A percentile compares a stretch with the other conserved stretches of the same genome.
Evolutionary conservation across 805 yeast species (phyloP).

Genomic region (Candida hungchunana): DNA sequence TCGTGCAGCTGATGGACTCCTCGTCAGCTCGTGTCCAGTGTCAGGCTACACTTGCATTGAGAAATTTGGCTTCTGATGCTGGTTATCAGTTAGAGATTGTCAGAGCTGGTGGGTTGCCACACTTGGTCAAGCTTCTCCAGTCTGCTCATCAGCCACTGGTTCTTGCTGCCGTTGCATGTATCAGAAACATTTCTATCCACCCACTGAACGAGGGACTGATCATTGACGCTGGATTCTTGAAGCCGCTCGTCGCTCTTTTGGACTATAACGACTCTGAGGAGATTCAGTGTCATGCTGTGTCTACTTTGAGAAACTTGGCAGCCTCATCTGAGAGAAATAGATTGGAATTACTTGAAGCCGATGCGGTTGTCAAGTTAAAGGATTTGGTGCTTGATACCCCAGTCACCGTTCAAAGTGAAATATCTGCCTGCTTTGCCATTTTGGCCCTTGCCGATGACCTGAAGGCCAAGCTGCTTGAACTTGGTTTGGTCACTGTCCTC

Average conservation of each 20-base stretch:
- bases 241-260: slow-evolving; percentile 81
- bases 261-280: slow-evolving; percentile 88
- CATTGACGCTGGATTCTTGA: slow-evolving; percentile 93
- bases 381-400: slow-evolving; percentile 82
- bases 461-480: slow-evolving; percentile 74
- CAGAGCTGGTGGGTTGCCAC: slow-evolving; percentile 92
- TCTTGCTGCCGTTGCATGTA: slow-evolving; percentile 96
- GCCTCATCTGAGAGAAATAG: slow-evolving; percentile 93
- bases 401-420: slow-evolving; percentile 92
- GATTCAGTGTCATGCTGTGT: slow-evolving; percentile 97
- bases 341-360: slow-evolving; percentile 86
- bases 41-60: slow-evolving; percentile 93
- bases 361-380: slow-evolving; percentile 91
- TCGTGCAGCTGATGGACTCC: slow-evolving; percentile 89
- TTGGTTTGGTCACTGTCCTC: slow-evolving; percentile 81
- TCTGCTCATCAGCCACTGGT: slow-evolving; percentile 89
- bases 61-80: slow-evolving; percentile 95
- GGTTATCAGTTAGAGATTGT: slow-evolving; percentile 95
- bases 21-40: slow-evolving; percentile 94
- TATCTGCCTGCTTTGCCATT: slow-evolving; percentile 95
- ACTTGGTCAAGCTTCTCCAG: slow-evolving; percentile 83
- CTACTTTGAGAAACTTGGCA: slow-evolving; percentile 92
- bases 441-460: slow-evolving; percentile 94
- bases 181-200: slow-evolving; percentile 93
- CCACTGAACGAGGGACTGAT: slow-evolving; percentile 94